Evolutionary conservation across 2,329 filamentous ascomycete species (phyloP), one percentile per base, ranked within the genome.

Genomic region (Plectosphaerella cucumerina): DNA sequence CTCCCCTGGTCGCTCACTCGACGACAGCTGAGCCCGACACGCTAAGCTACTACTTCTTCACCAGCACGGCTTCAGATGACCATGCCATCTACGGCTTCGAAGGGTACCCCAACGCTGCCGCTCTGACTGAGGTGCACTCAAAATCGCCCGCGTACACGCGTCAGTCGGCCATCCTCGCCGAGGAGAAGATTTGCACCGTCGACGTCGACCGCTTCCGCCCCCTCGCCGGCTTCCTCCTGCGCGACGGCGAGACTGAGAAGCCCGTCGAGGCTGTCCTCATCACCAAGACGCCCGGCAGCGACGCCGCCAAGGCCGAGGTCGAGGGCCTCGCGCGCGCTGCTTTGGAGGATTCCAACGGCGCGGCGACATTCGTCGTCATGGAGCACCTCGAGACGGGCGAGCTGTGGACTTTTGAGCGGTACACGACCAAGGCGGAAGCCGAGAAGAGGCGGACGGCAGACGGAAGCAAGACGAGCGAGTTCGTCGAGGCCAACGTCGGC

Each of bases 31-130:
- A 44, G 42, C 42, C 42, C n/a, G 42, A 44, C 23, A 44, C 42
- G 12, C 42, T 44, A 21, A 44, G 42, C 42, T 44, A 44, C 23
- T 44, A 44, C 42, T 26, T 44, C 42, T 23, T 44, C 42, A 44
- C 21, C 20, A 26, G 11, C 42, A 26, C 42, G 2, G 6, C 42
- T 4, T 6, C 21, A 2, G 42, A 44, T 17, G 42, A 44, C 42
- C 42, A 44, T 14, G 3, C 11, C 15, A 15, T 44, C 42, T 44
- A 44, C 42, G 42, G 20, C 17, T 26, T 44, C 42, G 42, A 44
- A 12, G 21, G 42, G 5, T 44, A 44, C 21, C 42, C 42, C 20
- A 44, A 9, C 42, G 3, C 21, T 6, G 42, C 3, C 4, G 20
- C 20, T 5, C 20, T 44, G 42, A n/a, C n/a, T 21, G 42, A 44